Evolutionary conservation across 495 filamentous ascomycete species (phyloP).

Genomic region (Penicillium pulvis): DNA sequence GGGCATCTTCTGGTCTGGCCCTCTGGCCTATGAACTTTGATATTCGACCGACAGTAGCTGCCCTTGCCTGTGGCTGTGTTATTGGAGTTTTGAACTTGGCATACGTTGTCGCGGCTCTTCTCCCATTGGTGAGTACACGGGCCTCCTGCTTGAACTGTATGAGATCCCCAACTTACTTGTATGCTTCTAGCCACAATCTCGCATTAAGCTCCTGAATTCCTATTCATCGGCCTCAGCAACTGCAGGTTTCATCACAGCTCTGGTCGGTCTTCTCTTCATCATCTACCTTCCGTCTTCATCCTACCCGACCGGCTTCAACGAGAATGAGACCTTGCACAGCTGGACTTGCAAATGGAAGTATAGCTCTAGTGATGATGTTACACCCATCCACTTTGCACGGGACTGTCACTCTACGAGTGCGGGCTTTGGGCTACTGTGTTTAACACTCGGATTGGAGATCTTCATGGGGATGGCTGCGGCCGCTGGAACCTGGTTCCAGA

Average conservation of each 20-base stretch:
- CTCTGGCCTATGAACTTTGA: constrained; percentile 56
- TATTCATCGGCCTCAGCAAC: constrained; percentile 35
- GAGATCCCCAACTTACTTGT: constrained; percentile 3
- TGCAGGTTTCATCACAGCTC: constrained; percentile 42
- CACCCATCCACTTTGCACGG: constrained; percentile 43
- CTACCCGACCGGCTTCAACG: constrained; percentile 38
- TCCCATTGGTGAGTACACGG: constrained; percentile 44
- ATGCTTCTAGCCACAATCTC: constrained; percentile 34
- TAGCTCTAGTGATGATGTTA: background rate
- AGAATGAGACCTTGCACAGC: constrained; percentile 48
- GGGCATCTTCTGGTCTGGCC: constrained; percentile 40
- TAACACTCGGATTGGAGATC: constrained; percentile 47
- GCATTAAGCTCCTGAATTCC: constrained; percentile 42
- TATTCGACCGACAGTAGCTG: constrained; percentile 45
- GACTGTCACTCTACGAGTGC: constrained; percentile 46
- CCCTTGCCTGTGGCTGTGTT: constrained; percentile 47
- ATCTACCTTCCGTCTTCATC: constrained; percentile 45
- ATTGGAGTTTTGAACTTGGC: constrained; percentile 40
- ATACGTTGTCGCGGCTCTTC: constrained; percentile 43
- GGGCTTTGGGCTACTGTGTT: constrained; percentile 42
- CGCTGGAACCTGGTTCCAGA: constrained; percentile 44
- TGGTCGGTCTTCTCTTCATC: constrained; percentile 44
- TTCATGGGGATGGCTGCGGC: constrained; percentile 43
- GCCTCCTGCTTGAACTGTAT: background rate
- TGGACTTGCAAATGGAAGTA: constrained; percentile 57